Conservation (phyloP, 805 yeast genomes). For the Kodamaea kakaduensis region DNA sequence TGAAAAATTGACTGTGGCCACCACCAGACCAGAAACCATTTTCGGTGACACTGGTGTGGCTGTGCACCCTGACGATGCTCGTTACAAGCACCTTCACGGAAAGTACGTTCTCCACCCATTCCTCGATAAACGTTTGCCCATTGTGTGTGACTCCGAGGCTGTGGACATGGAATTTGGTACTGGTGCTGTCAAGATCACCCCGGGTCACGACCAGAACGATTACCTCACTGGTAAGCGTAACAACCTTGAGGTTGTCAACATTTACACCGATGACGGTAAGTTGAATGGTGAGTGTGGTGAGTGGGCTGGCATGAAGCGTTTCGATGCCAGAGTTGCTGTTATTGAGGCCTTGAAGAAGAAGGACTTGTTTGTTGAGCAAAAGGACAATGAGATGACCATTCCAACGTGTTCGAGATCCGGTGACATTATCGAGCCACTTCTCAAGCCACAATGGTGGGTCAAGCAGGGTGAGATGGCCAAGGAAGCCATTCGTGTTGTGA, state of each 20-base stretch:
- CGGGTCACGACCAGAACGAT: slow-evolving; percentile 98
- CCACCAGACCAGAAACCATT: slow-evolving; percentile 97
- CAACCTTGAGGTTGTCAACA: slow-evolving; percentile 80
- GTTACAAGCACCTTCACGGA: slow-evolving; percentile 94
- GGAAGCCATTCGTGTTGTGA: slow-evolving; percentile 82
- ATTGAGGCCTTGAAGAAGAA: slow-evolving; percentile 71
- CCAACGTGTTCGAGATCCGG: slow-evolving; percentile 96
- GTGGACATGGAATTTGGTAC: slow-evolving; percentile 99
- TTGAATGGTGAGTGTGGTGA: slow-evolving; percentile 92
- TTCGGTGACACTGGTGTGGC: slow-evolving; percentile 99
- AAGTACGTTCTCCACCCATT: slow-evolving; percentile 89
- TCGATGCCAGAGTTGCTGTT: slow-evolving; percentile 85
- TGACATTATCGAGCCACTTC: slow-evolving; percentile 91
- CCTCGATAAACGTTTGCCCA: slow-evolving; percentile 78
- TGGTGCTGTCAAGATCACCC: slow-evolving; percentile 99
- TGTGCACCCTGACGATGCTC: slow-evolving; percentile 90
- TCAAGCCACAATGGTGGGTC: slow-evolving; percentile 99
- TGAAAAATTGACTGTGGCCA: slow-evolving; percentile 87
- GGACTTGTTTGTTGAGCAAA: slow-evolving; percentile 77
- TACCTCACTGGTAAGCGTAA: slow-evolving; percentile 94
- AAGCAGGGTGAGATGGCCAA: slow-evolving; percentile 83
- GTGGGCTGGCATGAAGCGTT: slow-evolving; percentile 87
- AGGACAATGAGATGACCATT: slow-evolving; percentile 92
- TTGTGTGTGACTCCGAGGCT: slow-evolving; percentile 84
- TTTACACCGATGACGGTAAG: slow-evolving; percentile 86